Evolutionary conservation across 2,329 filamentous ascomycete genomes (phyloP).

Genomic region (Apiospora koreana): DNA sequence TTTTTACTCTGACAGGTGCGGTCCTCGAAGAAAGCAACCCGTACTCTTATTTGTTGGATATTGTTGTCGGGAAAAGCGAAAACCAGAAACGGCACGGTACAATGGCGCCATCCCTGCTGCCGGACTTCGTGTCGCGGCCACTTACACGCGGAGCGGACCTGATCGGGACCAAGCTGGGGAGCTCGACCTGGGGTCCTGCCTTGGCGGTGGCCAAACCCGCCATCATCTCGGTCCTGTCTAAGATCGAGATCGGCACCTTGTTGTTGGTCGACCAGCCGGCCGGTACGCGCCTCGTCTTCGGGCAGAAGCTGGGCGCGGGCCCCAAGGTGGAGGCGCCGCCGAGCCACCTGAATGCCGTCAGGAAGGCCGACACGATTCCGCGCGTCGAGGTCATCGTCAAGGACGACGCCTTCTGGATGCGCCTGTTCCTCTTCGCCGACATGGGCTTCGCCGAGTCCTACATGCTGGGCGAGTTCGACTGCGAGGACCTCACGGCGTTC

Average conservation of each 20-base stretch:
- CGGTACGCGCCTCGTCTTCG: slow-evolving; percentile 43
- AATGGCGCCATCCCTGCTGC: slow-evolving; percentile 36
- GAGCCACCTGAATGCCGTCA: slow-evolving; percentile 35
- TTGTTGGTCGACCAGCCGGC: slow-evolving; percentile 48
- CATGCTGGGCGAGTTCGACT: slow-evolving; percentile 72
- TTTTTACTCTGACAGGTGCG: neutral
- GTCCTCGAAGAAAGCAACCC: neutral
- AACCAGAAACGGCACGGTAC: neutral
- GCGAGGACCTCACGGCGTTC: slow-evolving; percentile 65
- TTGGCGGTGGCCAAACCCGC: slow-evolving; percentile 47
- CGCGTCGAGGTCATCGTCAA: slow-evolving; percentile 59
- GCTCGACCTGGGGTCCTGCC: slow-evolving; percentile 49
- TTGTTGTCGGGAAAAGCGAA: neutral
- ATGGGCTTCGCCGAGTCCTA: slow-evolving; percentile 76
- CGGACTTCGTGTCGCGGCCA: slow-evolving; percentile 38
- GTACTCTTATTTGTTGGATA: neutral
- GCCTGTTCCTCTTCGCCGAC: slow-evolving; percentile 68
- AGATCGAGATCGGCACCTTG: slow-evolving; percentile 50
- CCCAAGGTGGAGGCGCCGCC: slow-evolving; percentile 36
- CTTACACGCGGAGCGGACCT: slow-evolving; percentile 41
- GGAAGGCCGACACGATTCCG: slow-evolving; percentile 37
- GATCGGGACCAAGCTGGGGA: slow-evolving; percentile 43
- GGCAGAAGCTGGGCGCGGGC: slow-evolving; percentile 42
- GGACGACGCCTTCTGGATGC: slow-evolving; percentile 70
- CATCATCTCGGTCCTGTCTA: slow-evolving; percentile 46